Evolutionary conservation across 2,329 filamentous ascomycete species (phyloP).

Genomic region (Penicillium sp.): DNA sequence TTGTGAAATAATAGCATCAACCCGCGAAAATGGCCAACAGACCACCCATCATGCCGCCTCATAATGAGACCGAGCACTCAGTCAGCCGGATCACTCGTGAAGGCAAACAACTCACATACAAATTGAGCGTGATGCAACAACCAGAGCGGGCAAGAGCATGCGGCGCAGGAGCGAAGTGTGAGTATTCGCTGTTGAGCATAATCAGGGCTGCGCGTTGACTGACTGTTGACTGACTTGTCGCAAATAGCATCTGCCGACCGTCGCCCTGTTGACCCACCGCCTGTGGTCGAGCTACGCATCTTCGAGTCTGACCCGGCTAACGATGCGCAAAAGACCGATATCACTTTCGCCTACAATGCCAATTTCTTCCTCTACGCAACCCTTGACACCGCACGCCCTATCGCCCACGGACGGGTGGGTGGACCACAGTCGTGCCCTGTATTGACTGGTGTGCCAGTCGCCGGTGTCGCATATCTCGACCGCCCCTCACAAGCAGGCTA

Average conservation of each 20-base stretch:
- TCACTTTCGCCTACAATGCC: slow-evolving; percentile 89
- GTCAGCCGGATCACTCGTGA: slow-evolving; percentile 65
- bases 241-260: slow-evolving; percentile 74
- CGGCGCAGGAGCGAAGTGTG: slow-evolving; percentile 93
- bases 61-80: slow-evolving; percentile 57
- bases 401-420: slow-evolving; percentile 76
- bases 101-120: slow-evolving; percentile 76
- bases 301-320: slow-evolving; percentile 62
- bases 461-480: slow-evolving; percentile 93
- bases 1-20: neutral
- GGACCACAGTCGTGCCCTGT: slow-evolving; percentile 72
- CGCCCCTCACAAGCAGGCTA: slow-evolving; percentile 78
- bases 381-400: slow-evolving; percentile 77
- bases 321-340: slow-evolving; percentile 63
- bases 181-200: slow-evolving; percentile 32
- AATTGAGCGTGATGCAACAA: slow-evolving; percentile 84
- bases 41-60: slow-evolving; percentile 39
- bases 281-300: slow-evolving; percentile 87
- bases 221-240: neutral
- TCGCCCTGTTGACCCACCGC: slow-evolving; percentile 89
- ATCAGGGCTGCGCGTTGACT: neutral
- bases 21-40: slow-evolving; percentile 44
- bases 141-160: slow-evolving; percentile 92
- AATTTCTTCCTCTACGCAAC: slow-evolving; percentile 98
- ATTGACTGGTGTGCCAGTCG: slow-evolving; percentile 89